A percentile compares a stretch with the other conserved stretches of the same genome.
Conservation (phyloP, 2,329 filamentous ascomycete species). For the Gnomoniopsis smithogilvyi region DNA sequence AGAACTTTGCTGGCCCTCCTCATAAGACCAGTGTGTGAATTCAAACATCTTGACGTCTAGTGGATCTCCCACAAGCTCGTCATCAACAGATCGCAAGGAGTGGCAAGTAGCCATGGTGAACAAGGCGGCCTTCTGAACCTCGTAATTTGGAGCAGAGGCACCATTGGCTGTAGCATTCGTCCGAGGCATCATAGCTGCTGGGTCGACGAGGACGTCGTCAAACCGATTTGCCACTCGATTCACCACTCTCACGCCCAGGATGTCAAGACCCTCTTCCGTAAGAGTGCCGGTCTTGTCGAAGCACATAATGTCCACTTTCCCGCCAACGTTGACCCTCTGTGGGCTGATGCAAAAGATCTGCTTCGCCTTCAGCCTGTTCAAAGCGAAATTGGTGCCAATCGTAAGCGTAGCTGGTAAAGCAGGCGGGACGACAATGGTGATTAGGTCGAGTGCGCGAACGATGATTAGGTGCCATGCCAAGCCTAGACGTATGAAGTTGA, state of each 20-base stretch:
- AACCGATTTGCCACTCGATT: slow-evolving; percentile 62
- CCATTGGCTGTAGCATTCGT: slow-evolving; percentile 24
- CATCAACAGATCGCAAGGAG: slow-evolving; percentile 81
- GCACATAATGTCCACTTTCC: slow-evolving; percentile 93
- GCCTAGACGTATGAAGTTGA: slow-evolving; percentile 86
- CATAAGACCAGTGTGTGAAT: slow-evolving; percentile 88
- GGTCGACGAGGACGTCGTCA: slow-evolving; percentile 69
- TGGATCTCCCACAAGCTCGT: slow-evolving; percentile 87
- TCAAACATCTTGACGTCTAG: slow-evolving; percentile 98
- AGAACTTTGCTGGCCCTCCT: slow-evolving; percentile 74
- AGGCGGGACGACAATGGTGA: slow-evolving; percentile 96
- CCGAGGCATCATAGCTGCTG: slow-evolving; percentile 54
- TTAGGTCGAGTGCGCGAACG: slow-evolving; percentile 86
- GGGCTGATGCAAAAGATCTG: slow-evolving; percentile 98
- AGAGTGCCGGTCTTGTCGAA: slow-evolving; percentile 99
- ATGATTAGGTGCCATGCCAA: slow-evolving; percentile 89
- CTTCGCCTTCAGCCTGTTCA: slow-evolving; percentile 80
- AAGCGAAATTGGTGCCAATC: slow-evolving; percentile 93
- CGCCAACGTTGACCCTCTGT: slow-evolving; percentile 92
- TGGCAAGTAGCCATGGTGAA: slow-evolving; percentile 98
- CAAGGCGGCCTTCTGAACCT: slow-evolving; percentile 58
- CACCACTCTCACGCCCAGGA: slow-evolving; percentile 82
- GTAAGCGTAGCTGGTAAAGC: slow-evolving; percentile 91
- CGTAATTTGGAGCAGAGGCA: slow-evolving; percentile 26
- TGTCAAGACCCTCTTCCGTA: slow-evolving; percentile 93